phyloP scores from a whole-genome alignment of 768 basidiomycete genomes.

The Macrocybe gigantea region DNA sequence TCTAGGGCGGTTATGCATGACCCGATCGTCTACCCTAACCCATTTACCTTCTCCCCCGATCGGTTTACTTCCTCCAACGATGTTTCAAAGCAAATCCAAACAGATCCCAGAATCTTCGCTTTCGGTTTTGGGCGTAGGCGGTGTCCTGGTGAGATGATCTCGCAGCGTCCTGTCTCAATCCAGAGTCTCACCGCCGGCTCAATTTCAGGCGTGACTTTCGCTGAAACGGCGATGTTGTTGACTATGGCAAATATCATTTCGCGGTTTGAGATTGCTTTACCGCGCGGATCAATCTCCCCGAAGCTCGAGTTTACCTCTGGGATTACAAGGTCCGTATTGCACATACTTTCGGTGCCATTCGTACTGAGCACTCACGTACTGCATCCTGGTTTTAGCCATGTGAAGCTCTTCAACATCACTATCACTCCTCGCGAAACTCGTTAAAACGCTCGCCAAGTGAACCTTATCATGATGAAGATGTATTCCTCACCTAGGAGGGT shows the following conservation, averaged over 20 bases:
- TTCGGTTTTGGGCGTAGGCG: constrained; percentile 28
- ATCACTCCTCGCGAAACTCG: no score
- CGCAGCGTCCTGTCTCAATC: neutral
- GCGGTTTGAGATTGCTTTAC: constrained; percentile 19
- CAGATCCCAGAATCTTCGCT: constrained; percentile 24
- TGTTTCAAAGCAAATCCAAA: constrained; percentile 9
- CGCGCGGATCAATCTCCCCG: constrained; percentile 7
- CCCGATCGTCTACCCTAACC: constrained; percentile 31
- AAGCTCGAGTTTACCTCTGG: constrained; percentile 22
- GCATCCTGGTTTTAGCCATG: no score
- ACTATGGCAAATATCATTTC: constrained; percentile 25
- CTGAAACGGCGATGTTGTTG: constrained; percentile 24
- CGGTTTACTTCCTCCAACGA: constrained; percentile 18
- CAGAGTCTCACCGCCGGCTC: neutral
- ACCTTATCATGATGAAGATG: no score
- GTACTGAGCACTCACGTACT: no score
- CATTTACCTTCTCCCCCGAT: constrained; percentile 32
- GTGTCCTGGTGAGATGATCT: constrained; percentile 22
- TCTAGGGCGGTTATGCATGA: constrained; percentile 41
- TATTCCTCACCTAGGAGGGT: no score
- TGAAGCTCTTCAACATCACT: no score
- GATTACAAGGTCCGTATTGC: constrained; percentile 22
- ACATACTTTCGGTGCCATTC: neutral
- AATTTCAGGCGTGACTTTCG: constrained; percentile 20
- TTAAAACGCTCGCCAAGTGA: no score